Evolutionary conservation across 2,329 filamentous ascomycete genomes (phyloP).

Genomic region (Metarhizium robertsii): DNA sequence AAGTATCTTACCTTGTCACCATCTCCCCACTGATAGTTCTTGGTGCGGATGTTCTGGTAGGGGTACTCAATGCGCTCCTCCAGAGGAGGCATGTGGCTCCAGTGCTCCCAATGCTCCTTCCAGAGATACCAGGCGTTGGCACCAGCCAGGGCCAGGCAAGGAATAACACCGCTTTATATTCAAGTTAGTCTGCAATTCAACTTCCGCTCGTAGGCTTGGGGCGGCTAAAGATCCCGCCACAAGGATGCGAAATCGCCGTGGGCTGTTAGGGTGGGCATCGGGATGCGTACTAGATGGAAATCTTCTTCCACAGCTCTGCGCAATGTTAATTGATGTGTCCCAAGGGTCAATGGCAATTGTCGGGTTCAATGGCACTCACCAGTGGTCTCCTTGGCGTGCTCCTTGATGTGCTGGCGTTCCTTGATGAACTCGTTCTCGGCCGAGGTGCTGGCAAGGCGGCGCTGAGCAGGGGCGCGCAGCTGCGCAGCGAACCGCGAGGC

Average conservation of each 20-base stretch:
- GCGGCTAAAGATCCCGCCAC: neutral
- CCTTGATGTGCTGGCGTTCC: slow-evolving; percentile 83
- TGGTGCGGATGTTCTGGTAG: slow-evolving; percentile 95
- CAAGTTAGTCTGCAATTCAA: slow-evolving; percentile 1
- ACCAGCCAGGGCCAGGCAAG: slow-evolving; percentile 59
- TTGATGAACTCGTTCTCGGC: slow-evolving; percentile 90
- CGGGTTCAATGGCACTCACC: slow-evolving; percentile 46
- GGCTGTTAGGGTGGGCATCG: neutral
- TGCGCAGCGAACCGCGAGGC: slow-evolving; percentile 54
- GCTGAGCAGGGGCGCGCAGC: slow-evolving; percentile 52
- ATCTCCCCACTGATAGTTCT: slow-evolving; percentile 92
- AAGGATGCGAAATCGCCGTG: neutral
- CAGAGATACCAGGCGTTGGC: slow-evolving; percentile 87
- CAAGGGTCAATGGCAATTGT: neutral
- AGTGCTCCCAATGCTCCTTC: slow-evolving; percentile 97
- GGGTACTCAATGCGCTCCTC: slow-evolving; percentile 90
- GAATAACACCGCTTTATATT: slow-evolving; percentile 57
- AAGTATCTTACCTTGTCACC: slow-evolving; percentile 70
- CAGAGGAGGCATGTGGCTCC: slow-evolving; percentile 71
- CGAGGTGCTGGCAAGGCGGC: slow-evolving; percentile 61
- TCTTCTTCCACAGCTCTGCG: slow-evolving; percentile 87
- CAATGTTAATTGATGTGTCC: neutral
- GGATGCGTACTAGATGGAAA: slow-evolving; percentile 79
- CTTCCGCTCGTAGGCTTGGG: slow-evolving; percentile 4
- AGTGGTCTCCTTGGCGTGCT: slow-evolving; percentile 76